Conservation (phyloP, 2,329 filamentous ascomycete species). For the Pseudopyrenochaeta lycopersici region DNA sequence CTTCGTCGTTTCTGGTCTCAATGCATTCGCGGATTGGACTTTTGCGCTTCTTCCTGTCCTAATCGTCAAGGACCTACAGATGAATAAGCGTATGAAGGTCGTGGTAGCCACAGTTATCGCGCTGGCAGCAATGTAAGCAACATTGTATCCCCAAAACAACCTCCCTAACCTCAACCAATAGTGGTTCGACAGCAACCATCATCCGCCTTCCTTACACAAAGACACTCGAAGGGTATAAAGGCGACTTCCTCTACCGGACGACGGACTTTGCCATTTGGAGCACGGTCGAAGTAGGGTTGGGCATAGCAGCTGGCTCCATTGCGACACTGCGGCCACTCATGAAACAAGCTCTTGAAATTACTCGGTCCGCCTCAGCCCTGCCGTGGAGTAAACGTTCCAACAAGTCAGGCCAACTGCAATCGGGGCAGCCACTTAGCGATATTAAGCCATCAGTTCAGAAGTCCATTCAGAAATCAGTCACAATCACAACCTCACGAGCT, state of each 20-base stretch:
- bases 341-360: constrained; percentile 23
- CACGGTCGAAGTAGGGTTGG: constrained; percentile 37
- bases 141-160: background rate
- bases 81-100: constrained; percentile 62
- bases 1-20: constrained; percentile 47
- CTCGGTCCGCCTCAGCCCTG: constrained; percentile 21
- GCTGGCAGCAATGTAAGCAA: constrained; percentile 52
- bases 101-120: constrained; percentile 62
- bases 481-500: constrained; percentile 31
- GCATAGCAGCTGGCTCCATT: constrained; percentile 39
- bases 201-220: constrained; percentile 40
- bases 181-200: constrained; percentile 51
- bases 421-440: constrained; percentile 19
- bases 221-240: constrained; percentile 33
- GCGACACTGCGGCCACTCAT: constrained; percentile 37
- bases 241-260: constrained; percentile 43
- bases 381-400: constrained; percentile 25
- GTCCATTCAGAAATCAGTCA: constrained; percentile 22
- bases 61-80: constrained; percentile 64
- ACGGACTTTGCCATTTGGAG: constrained; percentile 45
- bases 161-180: constrained; percentile 17
- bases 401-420: constrained; percentile 10
- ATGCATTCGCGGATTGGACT: constrained; percentile 40
- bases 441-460: constrained; percentile 16
- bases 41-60: constrained; percentile 51